Base-by-base conservation (phyloP, 2,329 filamentous ascomycete species). In the Cercospora berteroae region DNA sequence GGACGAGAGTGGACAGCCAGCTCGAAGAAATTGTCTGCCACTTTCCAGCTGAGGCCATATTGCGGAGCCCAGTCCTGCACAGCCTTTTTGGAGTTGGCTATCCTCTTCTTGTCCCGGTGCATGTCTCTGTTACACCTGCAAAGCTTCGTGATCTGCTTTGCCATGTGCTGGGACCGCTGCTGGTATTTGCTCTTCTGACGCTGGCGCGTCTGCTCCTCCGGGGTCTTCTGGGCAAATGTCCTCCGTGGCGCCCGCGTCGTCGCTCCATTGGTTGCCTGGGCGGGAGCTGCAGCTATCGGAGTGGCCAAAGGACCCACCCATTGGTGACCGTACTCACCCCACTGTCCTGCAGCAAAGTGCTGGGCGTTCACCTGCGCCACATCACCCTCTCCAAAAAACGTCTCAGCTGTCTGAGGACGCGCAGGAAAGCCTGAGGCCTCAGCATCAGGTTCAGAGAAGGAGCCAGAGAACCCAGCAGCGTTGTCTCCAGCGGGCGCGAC, bases 141-240 rank as follows among this genome's bases (percentile, higher is more conserved):
- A 58, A 58, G 55, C 55, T 29, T 55, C 27, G 55, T 58, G 27
- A 58, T 36, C 55, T 58, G 55, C 55, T 36, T 58, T 36, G 29
- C 55, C 27, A 58, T 31, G 27, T 33, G 55, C 29, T 58, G 55
- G 55, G n/a, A 6, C 9, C 9, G 16, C 13, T 12, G 16, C 55
- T 58, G 55, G 55, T 58, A 58, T 7, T 6, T 5, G 1, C 7
- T 33, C 29, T 58, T 58, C 55, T 36, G 55, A 16, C 5, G 27
- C 55, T 36, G 55, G 55, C 55, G 31, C 29, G n/a, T 36, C 27
- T 13, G 9, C 18, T 5, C 55, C 16, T 0, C 29, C n/a, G n/a
- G 52, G 2, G 27, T 10, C 13, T 57, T 29, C 55, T 33, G 27
- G 16, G 2, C 25, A 31, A 31, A 13, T 27, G 55, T 25, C 12